phyloP scores from a whole-genome alignment of 2,329 filamentous ascomycete species.

The Trichoderma breve region DNA sequence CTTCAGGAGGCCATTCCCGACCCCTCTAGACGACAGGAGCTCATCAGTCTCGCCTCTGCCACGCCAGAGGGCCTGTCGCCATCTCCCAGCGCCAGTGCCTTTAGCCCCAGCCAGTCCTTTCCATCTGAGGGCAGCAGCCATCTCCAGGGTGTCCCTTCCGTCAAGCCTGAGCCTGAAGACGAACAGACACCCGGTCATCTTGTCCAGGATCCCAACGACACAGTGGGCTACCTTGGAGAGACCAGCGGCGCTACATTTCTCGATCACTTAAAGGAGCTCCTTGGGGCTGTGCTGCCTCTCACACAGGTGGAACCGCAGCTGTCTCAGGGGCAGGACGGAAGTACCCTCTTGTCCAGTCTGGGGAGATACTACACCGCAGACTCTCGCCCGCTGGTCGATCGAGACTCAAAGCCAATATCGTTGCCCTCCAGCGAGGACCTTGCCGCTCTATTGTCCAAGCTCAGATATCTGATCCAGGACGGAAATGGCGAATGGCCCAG shows the following conservation, averaged over 20 bases:
- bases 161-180: constrained; percentile 22
- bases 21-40: constrained; percentile 33
- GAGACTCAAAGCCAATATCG: constrained; percentile 39
- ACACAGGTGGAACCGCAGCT: constrained; percentile 25
- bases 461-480: constrained; percentile 47
- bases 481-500: constrained; percentile 41
- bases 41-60: constrained; percentile 30
- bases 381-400: constrained; percentile 40
- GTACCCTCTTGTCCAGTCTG: constrained; percentile 39
- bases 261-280: constrained; percentile 48
- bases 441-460: constrained; percentile 38
- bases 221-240: constrained; percentile 47
- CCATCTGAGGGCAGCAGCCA: not conserved
- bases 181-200: constrained; percentile 34
- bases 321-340: constrained; percentile 17
- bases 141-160: constrained; percentile 2
- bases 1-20: constrained; percentile 40
- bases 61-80: constrained; percentile 25
- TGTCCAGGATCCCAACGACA: constrained; percentile 45
- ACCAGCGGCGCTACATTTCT: constrained; percentile 51
- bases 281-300: constrained; percentile 40
- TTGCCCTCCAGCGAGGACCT: constrained; percentile 41
- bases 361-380: constrained; percentile 50
- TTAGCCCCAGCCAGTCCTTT: constrained; percentile 7
- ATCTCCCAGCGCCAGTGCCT: constrained; percentile 25